phyloP scores from a whole-genome alignment of 2,329 filamentous ascomycete genomes.

The Diplocarpon mali region DNA sequence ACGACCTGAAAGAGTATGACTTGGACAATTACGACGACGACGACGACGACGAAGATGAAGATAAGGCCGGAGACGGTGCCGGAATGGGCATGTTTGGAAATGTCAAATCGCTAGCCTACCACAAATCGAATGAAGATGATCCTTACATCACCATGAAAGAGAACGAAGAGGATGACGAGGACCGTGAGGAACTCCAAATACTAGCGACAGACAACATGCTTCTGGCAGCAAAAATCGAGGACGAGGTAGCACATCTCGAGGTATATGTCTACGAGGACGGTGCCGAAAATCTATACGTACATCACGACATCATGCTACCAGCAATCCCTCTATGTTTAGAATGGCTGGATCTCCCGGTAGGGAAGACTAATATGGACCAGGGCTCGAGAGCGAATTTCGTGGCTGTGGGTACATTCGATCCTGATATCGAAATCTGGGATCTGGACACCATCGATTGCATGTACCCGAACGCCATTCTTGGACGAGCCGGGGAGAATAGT shows the following conservation, averaged over 20 bases:
- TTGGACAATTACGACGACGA: conserved; percentile 96
- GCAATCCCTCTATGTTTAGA: conserved; percentile 92
- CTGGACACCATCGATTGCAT: conserved; percentile 93
- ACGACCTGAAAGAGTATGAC: conserved; percentile 92
- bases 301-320: conserved; percentile 98
- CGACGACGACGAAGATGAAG: conserved; percentile 74
- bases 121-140: conserved; percentile 88
- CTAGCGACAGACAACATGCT: conserved; percentile 87
- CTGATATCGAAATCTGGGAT: conserved; percentile 98
- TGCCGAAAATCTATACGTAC: conserved; percentile 93
- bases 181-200: conserved; percentile 88
- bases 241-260: conserved; percentile 92
- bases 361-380: conserved; percentile 50
- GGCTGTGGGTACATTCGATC: conserved; percentile 92
- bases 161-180: conserved; percentile 56
- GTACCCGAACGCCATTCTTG: conserved; percentile 94
- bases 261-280: conserved; percentile 96
- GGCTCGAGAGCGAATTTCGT: conserved; percentile 78
- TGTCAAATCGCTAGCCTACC: conserved; percentile 84
- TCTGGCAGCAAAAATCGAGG: conserved; percentile 86
- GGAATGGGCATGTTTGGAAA: conserved; percentile 91
- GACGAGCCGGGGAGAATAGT: conserved; percentile 48
- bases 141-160: conserved; percentile 88
- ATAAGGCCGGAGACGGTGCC: conserved; percentile 50
- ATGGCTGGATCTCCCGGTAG: conserved; percentile 89